phyloP scores from a whole-genome alignment of 106 monocot species.

The Ottelia alismoides region DNA sequence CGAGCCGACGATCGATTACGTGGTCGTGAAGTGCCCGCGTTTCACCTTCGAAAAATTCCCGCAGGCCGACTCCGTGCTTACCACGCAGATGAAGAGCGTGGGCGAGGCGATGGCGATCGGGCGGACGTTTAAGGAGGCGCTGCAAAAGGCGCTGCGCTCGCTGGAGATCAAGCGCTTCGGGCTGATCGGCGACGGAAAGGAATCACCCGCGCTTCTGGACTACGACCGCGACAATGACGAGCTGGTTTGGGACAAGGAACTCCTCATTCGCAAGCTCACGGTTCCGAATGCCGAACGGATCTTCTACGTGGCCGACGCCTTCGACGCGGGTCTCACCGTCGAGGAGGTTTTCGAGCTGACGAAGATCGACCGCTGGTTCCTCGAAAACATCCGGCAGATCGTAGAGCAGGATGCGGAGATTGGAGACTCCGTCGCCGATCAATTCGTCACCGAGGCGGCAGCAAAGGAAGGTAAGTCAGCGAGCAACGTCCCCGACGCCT shows the following conservation, averaged over 20 bases:
- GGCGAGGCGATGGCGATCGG: slow-evolving; percentile 1
- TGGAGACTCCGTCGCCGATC: background rate
- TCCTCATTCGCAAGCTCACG: background rate
- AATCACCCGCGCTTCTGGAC: too few relatives aligned
- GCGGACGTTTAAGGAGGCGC: background rate
- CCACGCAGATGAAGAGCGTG: background rate
- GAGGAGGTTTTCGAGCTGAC: background rate
- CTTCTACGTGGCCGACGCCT: background rate
- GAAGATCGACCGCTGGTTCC: background rate
- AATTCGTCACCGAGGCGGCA: too few relatives aligned
- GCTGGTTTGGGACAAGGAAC: too few relatives aligned
- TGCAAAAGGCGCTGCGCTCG: slow-evolving; percentile 1
- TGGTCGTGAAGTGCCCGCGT: slow-evolving; percentile 39
- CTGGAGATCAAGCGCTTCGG: background rate
- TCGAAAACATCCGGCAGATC: background rate
- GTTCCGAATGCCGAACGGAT: background rate
- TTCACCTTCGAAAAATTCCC: background rate
- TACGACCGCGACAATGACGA: too few relatives aligned
- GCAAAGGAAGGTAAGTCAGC: too few relatives aligned
- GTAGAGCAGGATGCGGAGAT: background rate
- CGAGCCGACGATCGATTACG: slow-evolving; percentile 80
- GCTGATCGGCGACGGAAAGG: background rate
- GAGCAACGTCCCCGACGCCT: too few relatives aligned
- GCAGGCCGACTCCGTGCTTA: background rate
- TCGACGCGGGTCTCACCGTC: background rate